Conservation (phyloP, 768 basidiomycete species). For the Pleurotus tuoliensis region DNA sequence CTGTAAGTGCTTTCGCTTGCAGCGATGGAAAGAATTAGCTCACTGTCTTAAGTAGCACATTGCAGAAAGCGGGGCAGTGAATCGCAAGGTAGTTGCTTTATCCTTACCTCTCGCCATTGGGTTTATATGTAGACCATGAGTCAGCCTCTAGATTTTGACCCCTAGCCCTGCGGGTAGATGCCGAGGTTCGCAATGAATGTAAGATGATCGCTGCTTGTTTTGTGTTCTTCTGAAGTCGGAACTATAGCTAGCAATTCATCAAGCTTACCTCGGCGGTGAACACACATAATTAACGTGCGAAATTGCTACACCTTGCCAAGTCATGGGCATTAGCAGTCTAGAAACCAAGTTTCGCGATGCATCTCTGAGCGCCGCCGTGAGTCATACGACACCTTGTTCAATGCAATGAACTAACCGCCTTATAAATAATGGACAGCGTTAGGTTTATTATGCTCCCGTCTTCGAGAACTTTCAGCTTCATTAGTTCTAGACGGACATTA, state of each 20-base stretch:
- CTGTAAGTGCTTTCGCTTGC: background rate
- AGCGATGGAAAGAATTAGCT: slow-evolving; percentile 17
- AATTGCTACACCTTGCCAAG: background rate
- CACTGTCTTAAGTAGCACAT: slow-evolving; percentile 66
- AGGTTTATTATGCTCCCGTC: too few relatives aligned
- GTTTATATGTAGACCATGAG: background rate
- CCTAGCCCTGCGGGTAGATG: background rate
- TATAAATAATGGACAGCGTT: too few relatives aligned
- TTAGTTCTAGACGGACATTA: background rate
- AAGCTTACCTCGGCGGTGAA: background rate
- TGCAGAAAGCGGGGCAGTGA: slow-evolving; percentile 7
- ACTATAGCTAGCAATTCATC: background rate
- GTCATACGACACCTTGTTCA: background rate
- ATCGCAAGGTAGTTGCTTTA: slow-evolving; percentile 8
- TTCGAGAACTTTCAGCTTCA: background rate
- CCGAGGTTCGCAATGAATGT: background rate
- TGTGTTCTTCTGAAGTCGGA: background rate
- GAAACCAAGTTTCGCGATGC: too few relatives aligned
- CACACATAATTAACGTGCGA: background rate
- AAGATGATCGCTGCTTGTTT: background rate
- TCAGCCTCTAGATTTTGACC: background rate
- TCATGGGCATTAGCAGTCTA: too few relatives aligned
- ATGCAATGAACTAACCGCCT: background rate
- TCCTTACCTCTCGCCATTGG: background rate
- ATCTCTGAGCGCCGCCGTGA: background rate